Conservation (phyloP, 2,329 filamentous ascomycete species). For the Colletotrichum eremochloae region DNA sequence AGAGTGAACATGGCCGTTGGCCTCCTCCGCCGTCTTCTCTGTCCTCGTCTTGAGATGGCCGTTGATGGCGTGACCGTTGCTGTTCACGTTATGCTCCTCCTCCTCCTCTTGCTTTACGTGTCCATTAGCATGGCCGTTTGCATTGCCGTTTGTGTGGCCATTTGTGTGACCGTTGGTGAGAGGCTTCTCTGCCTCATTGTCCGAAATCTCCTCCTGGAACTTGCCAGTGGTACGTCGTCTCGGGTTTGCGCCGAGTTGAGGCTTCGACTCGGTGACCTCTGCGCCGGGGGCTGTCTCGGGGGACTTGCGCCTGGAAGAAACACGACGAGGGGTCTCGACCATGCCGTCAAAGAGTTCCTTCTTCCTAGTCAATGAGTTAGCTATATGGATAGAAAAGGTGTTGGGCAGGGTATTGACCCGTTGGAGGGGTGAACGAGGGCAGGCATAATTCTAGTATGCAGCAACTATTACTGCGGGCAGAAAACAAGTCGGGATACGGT, state of each 20-base stretch:
- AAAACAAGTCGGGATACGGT: neutral
- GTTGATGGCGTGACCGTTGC: conserved; percentile 16
- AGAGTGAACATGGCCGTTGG: conserved; percentile 40
- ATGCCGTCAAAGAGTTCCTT: conserved; percentile 73
- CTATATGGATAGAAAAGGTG: neutral
- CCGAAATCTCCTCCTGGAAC: conserved; percentile 63
- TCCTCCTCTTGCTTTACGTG: conserved; percentile 26
- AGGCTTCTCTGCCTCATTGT: conserved; percentile 53
- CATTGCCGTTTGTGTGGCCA: conserved; percentile 48
- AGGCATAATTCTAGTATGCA: conserved; percentile 15
- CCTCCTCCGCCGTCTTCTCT: conserved; percentile 9
- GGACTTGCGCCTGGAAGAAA: conserved; percentile 63
- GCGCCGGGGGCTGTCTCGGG: conserved; percentile 46
- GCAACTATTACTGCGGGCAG: neutral
- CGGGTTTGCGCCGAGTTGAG: conserved; percentile 50
- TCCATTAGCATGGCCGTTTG: conserved; percentile 41
- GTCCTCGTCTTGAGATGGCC: conserved; percentile 8
- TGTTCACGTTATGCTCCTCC: conserved; percentile 7
- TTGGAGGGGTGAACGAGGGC: neutral
- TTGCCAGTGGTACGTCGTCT: conserved; percentile 63
- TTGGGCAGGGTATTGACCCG: conserved; percentile 14
- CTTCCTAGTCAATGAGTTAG: conserved; percentile 58
- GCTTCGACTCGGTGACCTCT: conserved; percentile 36
- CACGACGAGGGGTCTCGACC: conserved; percentile 68
- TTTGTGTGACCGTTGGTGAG: conserved; percentile 45